These are phyloP conservation scores for Akanthomyces lecanii DNA, from an alignment of 2,329 filamentous ascomycete genomes.

Conservation along the genomic window DNA sequence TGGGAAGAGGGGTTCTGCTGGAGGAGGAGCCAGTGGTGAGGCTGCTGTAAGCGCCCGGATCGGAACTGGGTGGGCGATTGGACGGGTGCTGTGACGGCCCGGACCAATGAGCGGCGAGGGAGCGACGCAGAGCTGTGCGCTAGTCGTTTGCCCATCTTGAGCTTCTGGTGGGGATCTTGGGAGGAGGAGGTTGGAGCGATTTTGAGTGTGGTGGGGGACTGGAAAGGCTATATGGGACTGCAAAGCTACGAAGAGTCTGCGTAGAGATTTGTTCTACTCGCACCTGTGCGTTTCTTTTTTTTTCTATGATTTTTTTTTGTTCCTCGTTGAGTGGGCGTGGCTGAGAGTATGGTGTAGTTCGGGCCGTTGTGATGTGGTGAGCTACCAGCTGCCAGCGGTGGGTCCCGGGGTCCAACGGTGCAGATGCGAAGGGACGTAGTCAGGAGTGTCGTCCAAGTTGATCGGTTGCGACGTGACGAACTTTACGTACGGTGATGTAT, in stretches of 20 bases:
- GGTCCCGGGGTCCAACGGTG: too few species aligned
- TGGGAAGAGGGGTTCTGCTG: constrained; percentile 7
- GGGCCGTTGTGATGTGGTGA: too few species aligned
- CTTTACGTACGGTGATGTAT: too few species aligned
- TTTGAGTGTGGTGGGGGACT: neutral
- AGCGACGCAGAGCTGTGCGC: neutral
- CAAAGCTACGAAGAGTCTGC: neutral
- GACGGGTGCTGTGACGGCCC: neutral
- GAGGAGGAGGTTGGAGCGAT: neutral
- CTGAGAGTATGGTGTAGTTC: too few species aligned
- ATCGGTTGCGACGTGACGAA: too few species aligned
- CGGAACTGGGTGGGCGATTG: constrained; percentile 12
- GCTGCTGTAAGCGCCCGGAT: constrained; percentile 17
- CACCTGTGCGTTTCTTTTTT: too few species aligned
- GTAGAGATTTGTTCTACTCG: neutral
- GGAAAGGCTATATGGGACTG: neutral
- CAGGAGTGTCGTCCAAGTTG: too few species aligned
- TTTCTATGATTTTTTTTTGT: too few species aligned
- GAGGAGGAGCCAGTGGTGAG: constrained; percentile 5
- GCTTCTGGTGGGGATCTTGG: too few species aligned
- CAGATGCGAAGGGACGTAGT: too few species aligned
- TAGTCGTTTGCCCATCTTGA: neutral
- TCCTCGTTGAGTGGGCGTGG: too few species aligned
- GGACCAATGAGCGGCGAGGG: constrained; percentile 10
- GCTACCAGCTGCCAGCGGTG: too few species aligned